Conservation (phyloP, 495 filamentous ascomycete genomes). For the Bacidia rubella region DNA sequence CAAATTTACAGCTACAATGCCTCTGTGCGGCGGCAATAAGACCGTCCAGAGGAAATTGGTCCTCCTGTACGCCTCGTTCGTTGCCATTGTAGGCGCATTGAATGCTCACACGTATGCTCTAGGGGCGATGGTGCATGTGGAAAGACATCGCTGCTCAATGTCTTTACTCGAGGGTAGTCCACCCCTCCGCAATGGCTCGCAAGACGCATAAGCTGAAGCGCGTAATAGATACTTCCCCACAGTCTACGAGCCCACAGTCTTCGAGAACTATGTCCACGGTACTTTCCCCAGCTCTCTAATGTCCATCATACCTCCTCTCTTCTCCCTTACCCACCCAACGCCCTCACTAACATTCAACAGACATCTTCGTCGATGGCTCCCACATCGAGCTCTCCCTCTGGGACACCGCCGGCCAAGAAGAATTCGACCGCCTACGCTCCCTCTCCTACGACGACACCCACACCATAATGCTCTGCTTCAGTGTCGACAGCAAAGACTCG, state of each 20-base stretch:
- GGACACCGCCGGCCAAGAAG: conserved; percentile 98
- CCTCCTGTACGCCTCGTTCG: conserved; percentile 55
- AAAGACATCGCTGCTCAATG: conserved; percentile 93
- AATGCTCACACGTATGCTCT: conserved; percentile 13
- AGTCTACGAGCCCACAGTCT: conserved; percentile 97
- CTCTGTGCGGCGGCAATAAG: conserved; percentile 48
- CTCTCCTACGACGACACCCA: conserved; percentile 97
- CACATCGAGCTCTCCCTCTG: conserved; percentile 96
- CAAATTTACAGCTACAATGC: conserved; percentile 21
- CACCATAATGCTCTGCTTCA: conserved; percentile 96
- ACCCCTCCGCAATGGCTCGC: neutral
- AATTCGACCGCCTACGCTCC: conserved; percentile 92
- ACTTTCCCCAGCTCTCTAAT: no score
- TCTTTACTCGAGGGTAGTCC: conserved; percentile 89
- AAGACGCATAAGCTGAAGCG: neutral
- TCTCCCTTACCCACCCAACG: neutral
- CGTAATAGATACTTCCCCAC: conserved; percentile 80
- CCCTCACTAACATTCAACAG: conserved; percentile 30
- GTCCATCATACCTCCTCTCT: conserved; percentile 4
- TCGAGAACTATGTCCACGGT: conserved; percentile 99
- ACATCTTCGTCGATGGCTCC: conserved; percentile 92
- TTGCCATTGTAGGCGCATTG: neutral
- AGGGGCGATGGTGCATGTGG: conserved; percentile 96
- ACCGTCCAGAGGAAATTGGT: conserved; percentile 96
- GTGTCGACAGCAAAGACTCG: conserved; percentile 88